These are phyloP conservation scores for Mycena vulgaris DNA, from an alignment of 768 basidiomycete species.

Conservation along the genomic window DNA sequence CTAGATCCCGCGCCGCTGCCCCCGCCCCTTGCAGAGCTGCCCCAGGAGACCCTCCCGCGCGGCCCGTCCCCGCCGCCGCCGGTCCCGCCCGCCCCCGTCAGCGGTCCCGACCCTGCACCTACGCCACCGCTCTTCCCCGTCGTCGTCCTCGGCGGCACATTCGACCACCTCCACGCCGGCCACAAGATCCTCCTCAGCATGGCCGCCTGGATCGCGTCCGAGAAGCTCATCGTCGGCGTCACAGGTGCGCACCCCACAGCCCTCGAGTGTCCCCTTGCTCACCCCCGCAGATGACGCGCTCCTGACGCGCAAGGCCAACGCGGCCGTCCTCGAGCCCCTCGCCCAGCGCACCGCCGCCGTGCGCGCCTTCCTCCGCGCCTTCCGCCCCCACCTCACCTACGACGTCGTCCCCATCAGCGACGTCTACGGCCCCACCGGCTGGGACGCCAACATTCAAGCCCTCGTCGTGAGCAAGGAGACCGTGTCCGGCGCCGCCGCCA, in stretches of 20 bases:
- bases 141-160: conserved; percentile 94
- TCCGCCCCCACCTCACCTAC: conserved; percentile 75
- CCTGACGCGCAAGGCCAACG: conserved; percentile 79
- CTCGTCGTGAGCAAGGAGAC: conserved; percentile 96
- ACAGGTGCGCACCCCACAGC: conserved; percentile 70
- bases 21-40: conserved; percentile 54
- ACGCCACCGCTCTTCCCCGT: conserved; percentile 67
- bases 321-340: conserved; percentile 77
- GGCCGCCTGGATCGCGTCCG: conserved; percentile 84
- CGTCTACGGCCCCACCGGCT: conserved; percentile 92
- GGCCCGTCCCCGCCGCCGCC: conserved; percentile 44
- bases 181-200: conserved; percentile 98
- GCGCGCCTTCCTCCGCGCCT: conserved; percentile 77
- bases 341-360: conserved; percentile 68
- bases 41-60: conserved; percentile 54
- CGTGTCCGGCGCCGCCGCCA: conserved; percentile 76
- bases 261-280: conserved; percentile 19
- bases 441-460: conserved; percentile 91
- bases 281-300: conserved; percentile 73
- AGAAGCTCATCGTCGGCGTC: conserved; percentile 92
- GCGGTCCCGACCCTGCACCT: conserved; percentile 5
- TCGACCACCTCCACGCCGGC: conserved; percentile 97
- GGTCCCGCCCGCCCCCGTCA: conserved; percentile 27
- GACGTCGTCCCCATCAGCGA: conserved; percentile 85
- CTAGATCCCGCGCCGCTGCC: conserved; percentile 63